These are phyloP conservation scores for Plasmodiophora brassicae DNA, from an alignment of 208 protist species.

Conservation along the genomic window DNA sequence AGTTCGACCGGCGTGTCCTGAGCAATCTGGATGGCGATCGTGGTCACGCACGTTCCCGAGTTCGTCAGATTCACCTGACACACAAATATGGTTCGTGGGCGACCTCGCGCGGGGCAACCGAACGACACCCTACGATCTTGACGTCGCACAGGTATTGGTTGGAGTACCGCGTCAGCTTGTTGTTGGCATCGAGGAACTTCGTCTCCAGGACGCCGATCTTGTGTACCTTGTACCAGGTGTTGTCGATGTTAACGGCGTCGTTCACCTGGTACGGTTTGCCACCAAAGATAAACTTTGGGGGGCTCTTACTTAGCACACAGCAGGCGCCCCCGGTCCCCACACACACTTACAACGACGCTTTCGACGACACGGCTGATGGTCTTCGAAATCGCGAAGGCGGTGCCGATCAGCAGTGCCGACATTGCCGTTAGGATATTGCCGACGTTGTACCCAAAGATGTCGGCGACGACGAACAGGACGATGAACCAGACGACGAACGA, in stretches of 20 bases:
- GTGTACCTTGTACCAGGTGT: background rate
- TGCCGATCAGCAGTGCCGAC: background rate
- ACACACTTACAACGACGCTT: background rate
- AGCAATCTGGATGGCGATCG: background rate
- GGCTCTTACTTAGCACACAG: too few relatives aligned
- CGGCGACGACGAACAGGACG: background rate
- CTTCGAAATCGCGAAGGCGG: background rate
- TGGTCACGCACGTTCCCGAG: background rate
- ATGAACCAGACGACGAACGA: background rate
- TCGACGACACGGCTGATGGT: background rate
- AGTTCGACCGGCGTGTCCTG: background rate
- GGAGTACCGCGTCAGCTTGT: background rate
- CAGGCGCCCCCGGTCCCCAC: too few relatives aligned
- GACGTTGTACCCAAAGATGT: background rate
- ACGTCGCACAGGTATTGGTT: background rate
- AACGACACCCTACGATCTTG: background rate
- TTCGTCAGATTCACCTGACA: constrained; percentile 13
- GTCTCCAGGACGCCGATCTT: constrained; percentile 11
- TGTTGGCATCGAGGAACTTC: background rate
- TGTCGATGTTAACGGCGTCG: background rate
- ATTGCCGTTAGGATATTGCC: background rate
- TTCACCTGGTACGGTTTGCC: constrained; percentile 2
- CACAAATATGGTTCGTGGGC: background rate
- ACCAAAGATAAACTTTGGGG: background rate
- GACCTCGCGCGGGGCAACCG: background rate